Conservation (phyloP, 306 rosid genomes). For the Quercus robur region DNA sequence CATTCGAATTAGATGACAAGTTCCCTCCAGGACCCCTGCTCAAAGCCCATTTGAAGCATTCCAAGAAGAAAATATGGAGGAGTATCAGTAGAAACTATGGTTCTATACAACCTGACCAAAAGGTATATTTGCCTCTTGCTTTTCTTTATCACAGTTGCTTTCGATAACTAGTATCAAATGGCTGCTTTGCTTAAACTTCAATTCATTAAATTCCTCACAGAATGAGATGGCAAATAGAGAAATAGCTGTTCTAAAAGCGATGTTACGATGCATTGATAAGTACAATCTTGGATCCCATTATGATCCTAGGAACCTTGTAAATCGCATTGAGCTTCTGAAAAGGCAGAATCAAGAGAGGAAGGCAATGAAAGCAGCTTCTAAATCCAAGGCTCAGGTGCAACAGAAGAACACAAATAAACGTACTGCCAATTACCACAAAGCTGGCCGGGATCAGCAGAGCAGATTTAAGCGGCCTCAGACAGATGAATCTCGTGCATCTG, state of each 20-base stretch:
- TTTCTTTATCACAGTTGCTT: not conserved
- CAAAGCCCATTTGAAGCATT: conserved; percentile 18
- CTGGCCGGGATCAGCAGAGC: conserved; percentile 11
- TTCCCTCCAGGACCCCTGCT: conserved; percentile 40
- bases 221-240: conserved; percentile 30
- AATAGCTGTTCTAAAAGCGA: conserved; percentile 24
- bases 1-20: conserved; percentile 21
- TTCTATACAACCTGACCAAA: too few species aligned
- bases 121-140: conserved; percentile 19
- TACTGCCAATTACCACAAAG: not conserved
- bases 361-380: not conserved
- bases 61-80: conserved; percentile 8
- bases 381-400: conserved; percentile 7
- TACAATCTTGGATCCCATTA: conserved; percentile 30
- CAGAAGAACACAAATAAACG: conserved; percentile 22
- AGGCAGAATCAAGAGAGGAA: conserved; percentile 22
- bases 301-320: conserved; percentile 25
- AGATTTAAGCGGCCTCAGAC: conserved; percentile 11
- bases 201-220: conserved; percentile 22
- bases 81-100: not conserved
- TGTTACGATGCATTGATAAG: conserved; percentile 28
- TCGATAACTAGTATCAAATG: not conserved
- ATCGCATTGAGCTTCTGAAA: conserved; percentile 15
- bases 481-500: not conserved
- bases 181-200: not conserved